Conservation (phyloP, 257 asterid species). For the Striga asiatica region DNA sequence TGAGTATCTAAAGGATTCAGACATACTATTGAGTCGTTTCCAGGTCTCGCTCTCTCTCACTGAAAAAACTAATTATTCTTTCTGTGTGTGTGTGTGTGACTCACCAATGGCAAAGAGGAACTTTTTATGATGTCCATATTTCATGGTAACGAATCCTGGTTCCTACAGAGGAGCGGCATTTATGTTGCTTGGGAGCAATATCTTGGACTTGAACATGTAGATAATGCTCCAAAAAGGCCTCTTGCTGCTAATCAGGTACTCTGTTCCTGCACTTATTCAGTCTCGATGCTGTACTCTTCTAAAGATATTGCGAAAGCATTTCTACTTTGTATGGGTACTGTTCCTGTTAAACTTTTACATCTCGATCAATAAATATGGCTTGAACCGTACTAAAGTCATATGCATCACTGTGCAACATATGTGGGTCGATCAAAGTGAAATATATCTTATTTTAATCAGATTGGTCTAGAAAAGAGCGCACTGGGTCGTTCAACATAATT, state of each 20-base stretch:
- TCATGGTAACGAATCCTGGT: conserved; percentile 5
- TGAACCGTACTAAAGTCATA: neutral
- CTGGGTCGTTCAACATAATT: too few species aligned
- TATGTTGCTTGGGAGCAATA: conserved; percentile 45
- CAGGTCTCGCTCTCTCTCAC: conserved; percentile 31
- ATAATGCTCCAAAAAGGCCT: conserved; percentile 34
- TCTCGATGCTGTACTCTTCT: neutral
- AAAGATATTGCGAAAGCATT: neutral
- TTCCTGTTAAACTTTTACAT: too few species aligned
- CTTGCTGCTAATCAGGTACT: conserved; percentile 37
- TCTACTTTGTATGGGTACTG: too few species aligned
- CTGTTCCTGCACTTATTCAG: conserved; percentile 2
- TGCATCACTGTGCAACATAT: neutral
- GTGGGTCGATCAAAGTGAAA: too few species aligned
- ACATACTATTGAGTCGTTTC: conserved; percentile 36
- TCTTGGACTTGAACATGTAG: conserved; percentile 53
- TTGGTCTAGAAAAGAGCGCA: too few species aligned
- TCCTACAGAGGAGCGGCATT: conserved; percentile 29
- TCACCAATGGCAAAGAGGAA: neutral
- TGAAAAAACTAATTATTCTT: neutral
- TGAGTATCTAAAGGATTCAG: conserved; percentile 47
- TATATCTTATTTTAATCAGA: too few species aligned
- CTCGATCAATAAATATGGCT: neutral
- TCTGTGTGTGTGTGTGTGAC: neutral
- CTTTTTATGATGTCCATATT: conserved; percentile 4